Base-by-base conservation (phyloP, 805 yeast genomes). In the Grigorovia humatica region DNA sequence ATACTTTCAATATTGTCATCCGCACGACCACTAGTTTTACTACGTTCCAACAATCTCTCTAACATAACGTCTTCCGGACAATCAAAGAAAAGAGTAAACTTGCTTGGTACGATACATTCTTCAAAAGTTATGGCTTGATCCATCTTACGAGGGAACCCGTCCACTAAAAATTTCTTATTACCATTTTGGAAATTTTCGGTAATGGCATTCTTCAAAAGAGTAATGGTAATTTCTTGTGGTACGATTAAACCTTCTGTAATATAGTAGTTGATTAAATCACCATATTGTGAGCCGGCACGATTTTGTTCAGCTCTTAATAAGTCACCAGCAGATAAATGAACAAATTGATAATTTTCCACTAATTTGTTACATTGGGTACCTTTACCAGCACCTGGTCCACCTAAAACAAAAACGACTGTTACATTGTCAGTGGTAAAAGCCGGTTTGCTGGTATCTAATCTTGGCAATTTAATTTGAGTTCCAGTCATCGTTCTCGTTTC, bases 351-450 rank as follows among this genome's bases (percentile, higher is more conserved):
- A 60, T 89, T 87, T 19, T 77, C 70, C 45, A 91, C 97, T 52
- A 91, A 75, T 63, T 81, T 86, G 35, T 83, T 84, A 73, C 97
- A 88, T 70, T 91, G 99, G 1, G 99, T 91, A 52, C 99, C 98
- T 66, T 93, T 93, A 45, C 99, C 98, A 30, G 96, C 87, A 19
- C 98, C 98, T 5, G 98, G 98, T 3, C 98, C 98, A 45, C 99
- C 99, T 35, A 91, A 78, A 18, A 91, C 96, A 67, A 88, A 91
- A 29, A 90, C 76, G 4, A 91, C 95, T 29, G 86, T 80, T 30
- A 86, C 81, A 51, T 87, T 82, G 43, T 81, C 80, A 2, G 77
- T 75, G 9, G 77, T 70, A 64, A 86, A 86, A 0, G 84, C 81
- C 32, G 68, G 62, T 17, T 55, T 49, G 13, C 48, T 47, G 19